Evolutionary conservation across 805 yeast species (phyloP).

Genomic region (Yamadazyma paraphyllophila): DNA sequence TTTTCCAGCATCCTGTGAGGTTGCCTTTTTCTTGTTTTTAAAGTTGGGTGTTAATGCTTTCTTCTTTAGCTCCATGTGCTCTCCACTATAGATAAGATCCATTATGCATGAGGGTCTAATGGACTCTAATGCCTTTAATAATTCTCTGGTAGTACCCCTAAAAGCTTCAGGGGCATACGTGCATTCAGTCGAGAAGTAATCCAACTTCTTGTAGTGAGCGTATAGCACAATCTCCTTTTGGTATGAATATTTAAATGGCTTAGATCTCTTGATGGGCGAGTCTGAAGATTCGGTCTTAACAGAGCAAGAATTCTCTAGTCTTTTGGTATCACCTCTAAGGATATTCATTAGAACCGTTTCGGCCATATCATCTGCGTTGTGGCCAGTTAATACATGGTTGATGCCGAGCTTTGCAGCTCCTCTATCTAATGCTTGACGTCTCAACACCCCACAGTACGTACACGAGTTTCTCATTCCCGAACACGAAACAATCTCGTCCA

Average conservation of each 20-base stretch:
- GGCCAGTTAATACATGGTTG: constrained; percentile 94
- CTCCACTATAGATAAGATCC: constrained; percentile 94
- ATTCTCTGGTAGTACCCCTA: constrained; percentile 92
- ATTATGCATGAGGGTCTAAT: constrained; percentile 90
- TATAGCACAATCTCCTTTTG: constrained; percentile 96
- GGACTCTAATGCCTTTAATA: constrained; percentile 86
- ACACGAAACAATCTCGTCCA: constrained; percentile 95
- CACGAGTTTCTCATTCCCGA: constrained; percentile 94
- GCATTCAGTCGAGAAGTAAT: constrained; percentile 96
- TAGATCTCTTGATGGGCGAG: constrained; percentile 88
- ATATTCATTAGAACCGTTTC: constrained; percentile 96
- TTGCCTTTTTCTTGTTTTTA: constrained; percentile 26
- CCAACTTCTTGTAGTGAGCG: constrained; percentile 93
- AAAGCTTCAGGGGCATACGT: constrained; percentile 98
- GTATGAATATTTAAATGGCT: constrained; percentile 93
- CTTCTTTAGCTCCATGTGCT: constrained; percentile 65
- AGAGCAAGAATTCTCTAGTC: constrained; percentile 83
- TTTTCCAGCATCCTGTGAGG: constrained; percentile 21
- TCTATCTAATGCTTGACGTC: constrained; percentile 95
- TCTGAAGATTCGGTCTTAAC: constrained; percentile 81
- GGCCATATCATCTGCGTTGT: constrained; percentile 99
- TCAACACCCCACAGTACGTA: constrained; percentile 95
- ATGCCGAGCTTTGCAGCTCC: constrained; percentile 89
- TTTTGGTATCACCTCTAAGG: constrained; percentile 91
- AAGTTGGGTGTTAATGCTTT: constrained; percentile 41